Base-by-base conservation (phyloP, 495 filamentous ascomycete genomes). In the Trichocladium antarcticum region DNA sequence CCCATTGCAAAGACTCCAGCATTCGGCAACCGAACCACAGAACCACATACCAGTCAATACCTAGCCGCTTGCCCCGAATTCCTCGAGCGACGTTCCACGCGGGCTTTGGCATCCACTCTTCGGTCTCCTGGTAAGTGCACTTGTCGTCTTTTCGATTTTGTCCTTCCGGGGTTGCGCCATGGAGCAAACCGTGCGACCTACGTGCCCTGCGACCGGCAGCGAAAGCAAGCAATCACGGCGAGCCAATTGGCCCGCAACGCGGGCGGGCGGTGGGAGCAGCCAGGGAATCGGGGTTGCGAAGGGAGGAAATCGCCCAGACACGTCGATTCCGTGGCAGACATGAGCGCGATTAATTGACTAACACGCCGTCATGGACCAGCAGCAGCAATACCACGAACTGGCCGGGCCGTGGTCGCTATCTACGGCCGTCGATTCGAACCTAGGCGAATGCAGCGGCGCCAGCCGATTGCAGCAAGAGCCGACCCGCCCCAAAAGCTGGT, bases 11-110 rank as follows among this genome's bases (percentile, higher is more conserved):
- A 34, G 37, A 44, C 50, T 49, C 39, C 24, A 31, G 37, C 45
- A 37, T 37, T 36, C 32, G 50, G 37, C 37, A 20, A 5, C 37
- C 36, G n/a, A n/a, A n/a, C n/a, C n/a, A n/a, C n/a, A n/a, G n/a
- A 51, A 49, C 49, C 54, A 42, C 59, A 55, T 56, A 45, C 53
- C 54, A 59, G 45, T 62, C 56, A 41, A 50, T 49, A 56, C 31
- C 50, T 57, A 28, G 17, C 44, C 24, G 24, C 38, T 16, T 50
- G 29, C 10, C 14, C 32, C 22, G 17, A 45, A 21, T 45, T 17
- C 17, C 15, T 38, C 28, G 41, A 22, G 39, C 32, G 49, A 38
- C 49, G 36, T 51, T 35, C 22, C 49, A 39, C 49, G 35, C 41
- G 22, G 27, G 14, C 41, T 21, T 21, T 5, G 32, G 41, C 15